phyloP scores from a whole-genome alignment of 148 eudicot species.

The Silene uniflora region DNA sequence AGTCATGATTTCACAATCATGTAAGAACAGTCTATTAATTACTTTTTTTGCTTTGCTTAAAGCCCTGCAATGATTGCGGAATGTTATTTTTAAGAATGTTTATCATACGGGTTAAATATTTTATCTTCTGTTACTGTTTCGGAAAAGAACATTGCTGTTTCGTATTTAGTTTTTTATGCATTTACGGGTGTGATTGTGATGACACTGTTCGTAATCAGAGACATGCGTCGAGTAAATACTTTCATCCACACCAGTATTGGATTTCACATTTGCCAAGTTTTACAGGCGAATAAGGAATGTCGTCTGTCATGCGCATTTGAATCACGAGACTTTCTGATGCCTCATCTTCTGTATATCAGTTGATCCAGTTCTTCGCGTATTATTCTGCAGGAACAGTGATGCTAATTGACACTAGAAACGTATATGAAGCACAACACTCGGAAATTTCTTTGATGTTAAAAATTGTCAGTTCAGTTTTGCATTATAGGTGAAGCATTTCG shows the following conservation, averaged over 20 bases:
- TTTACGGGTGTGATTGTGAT: neutral
- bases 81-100: too few relatives aligned
- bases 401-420: too few relatives aligned
- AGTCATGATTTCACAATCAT: neutral
- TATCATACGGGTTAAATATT: too few relatives aligned
- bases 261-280: too few relatives aligned
- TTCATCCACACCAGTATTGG: neutral
- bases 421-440: too few relatives aligned
- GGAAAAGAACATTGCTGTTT: neutral
- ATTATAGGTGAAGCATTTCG: too few relatives aligned
- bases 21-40: neutral
- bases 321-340: constrained; percentile 43
- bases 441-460: too few relatives aligned
- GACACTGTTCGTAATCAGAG: neutral
- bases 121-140: too few relatives aligned
- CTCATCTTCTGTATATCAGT: constrained; percentile 24
- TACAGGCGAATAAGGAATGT: neutral
- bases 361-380: constrained; percentile 79
- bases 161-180: too few relatives aligned
- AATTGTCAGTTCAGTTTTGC: too few relatives aligned
- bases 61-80: too few relatives aligned
- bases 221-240: neutral
- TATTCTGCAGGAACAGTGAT: constrained; percentile 15
- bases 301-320: neutral
- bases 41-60: neutral